phyloP scores from a whole-genome alignment of 805 yeast genomes.

The Pichia deserticola region DNA sequence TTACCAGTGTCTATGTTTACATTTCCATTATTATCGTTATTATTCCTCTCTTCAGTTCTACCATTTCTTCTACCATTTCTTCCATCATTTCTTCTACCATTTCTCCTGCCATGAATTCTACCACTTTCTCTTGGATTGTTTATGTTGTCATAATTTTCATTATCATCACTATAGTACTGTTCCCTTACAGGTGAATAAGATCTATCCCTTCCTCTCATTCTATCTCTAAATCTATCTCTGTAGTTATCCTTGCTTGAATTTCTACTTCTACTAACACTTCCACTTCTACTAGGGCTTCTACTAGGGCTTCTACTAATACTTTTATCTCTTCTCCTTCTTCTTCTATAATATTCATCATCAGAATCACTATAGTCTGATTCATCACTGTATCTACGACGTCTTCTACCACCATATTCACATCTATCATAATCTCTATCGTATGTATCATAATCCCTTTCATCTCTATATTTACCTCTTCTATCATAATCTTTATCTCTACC shows the following conservation, averaged over 20 bases:
- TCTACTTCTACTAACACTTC: no score
- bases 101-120: no score
- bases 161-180: neutral
- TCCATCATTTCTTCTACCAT: neutral
- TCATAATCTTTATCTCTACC: constrained; percentile 6
- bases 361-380: neutral
- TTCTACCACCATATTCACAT: neutral
- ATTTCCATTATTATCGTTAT: no score
- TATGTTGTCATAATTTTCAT: neutral
- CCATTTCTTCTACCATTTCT: constrained; percentile 1
- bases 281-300: no score
- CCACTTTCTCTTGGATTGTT: no score
- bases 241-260: neutral
- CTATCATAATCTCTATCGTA: neutral
- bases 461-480: neutral
- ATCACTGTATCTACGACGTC: neutral
- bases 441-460: neutral
- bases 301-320: no score
- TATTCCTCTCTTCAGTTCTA: neutral
- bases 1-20: neutral
- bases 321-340: no score
- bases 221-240: neutral
- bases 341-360: no score
- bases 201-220: neutral
- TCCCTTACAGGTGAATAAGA: neutral